These are phyloP conservation scores for Dichotomopilus funicola DNA, from an alignment of 2,329 filamentous ascomycete species.

Conservation along the genomic window DNA sequence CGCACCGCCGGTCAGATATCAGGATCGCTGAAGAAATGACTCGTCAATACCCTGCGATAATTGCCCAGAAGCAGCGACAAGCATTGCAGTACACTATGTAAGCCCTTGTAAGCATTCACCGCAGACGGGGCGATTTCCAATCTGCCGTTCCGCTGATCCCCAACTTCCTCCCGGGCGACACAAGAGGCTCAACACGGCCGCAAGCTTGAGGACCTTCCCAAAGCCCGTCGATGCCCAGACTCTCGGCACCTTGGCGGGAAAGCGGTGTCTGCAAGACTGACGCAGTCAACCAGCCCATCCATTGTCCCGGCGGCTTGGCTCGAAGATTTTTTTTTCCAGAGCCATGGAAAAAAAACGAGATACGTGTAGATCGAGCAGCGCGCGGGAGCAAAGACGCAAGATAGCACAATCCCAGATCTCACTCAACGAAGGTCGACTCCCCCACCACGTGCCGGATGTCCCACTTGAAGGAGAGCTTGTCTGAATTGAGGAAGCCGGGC, in stretches of 20 bases:
- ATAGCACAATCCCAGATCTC: not conserved
- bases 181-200: not conserved
- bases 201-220: not conserved
- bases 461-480: not conserved
- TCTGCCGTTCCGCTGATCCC: not conserved
- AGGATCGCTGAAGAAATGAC: no score
- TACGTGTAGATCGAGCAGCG: not conserved
- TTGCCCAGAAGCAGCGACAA: no score
- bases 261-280: not conserved
- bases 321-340: not conserved
- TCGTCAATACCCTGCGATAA: no score
- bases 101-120: no score
- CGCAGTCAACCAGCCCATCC: not conserved
- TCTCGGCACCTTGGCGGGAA: conserved; percentile 1
- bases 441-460: not conserved
- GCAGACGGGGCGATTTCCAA: no score
- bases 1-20: no score
- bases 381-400: not conserved
- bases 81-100: no score
- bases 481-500: conserved; percentile 3
- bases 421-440: not conserved
- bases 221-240: not conserved
- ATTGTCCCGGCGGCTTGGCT: not conserved
- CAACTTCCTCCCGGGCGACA: not conserved
- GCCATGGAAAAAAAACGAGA: not conserved